Evolutionary conservation across 2,329 filamentous ascomycete genomes (phyloP).

Genomic region (Coniochaeta sp.): DNA sequence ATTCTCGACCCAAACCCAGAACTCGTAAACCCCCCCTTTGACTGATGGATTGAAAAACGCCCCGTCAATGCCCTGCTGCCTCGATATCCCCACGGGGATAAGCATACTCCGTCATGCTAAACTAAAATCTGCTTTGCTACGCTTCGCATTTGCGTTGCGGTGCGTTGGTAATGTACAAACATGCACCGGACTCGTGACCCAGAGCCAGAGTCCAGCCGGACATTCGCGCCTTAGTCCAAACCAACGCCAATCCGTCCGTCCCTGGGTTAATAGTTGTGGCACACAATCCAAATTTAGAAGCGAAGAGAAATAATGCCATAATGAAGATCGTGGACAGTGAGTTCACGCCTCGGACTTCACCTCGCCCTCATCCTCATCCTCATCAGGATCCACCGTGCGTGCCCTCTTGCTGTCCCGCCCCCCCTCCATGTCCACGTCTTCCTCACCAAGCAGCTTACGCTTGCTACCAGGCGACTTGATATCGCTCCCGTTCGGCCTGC

Average conservation of each 20-base stretch:
- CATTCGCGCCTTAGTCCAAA: background rate
- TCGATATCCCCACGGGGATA: background rate
- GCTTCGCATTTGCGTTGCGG: background rate
- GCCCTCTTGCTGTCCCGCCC: constrained; percentile 11
- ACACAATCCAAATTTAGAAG: background rate
- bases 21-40: background rate
- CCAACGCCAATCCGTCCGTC: background rate
- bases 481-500: constrained; percentile 11
- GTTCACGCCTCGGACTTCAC: constrained; percentile 7
- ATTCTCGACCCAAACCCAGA: background rate
- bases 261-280: background rate
- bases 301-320: background rate
- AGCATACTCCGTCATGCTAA: background rate
- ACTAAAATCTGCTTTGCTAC: background rate
- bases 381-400: constrained; percentile 13
- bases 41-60: background rate
- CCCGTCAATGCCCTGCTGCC: background rate
- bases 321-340: too few relatives aligned
- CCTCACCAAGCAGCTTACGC: constrained; percentile 13
- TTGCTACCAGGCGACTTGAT: constrained; percentile 19
- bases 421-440: constrained; percentile 13
- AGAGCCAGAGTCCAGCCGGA: background rate
- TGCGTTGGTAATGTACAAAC: background rate
- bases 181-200: background rate
- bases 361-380: constrained; percentile 19